Conservation (phyloP, 345 rosid species). For the Eucalyptus lansdowneana region DNA sequence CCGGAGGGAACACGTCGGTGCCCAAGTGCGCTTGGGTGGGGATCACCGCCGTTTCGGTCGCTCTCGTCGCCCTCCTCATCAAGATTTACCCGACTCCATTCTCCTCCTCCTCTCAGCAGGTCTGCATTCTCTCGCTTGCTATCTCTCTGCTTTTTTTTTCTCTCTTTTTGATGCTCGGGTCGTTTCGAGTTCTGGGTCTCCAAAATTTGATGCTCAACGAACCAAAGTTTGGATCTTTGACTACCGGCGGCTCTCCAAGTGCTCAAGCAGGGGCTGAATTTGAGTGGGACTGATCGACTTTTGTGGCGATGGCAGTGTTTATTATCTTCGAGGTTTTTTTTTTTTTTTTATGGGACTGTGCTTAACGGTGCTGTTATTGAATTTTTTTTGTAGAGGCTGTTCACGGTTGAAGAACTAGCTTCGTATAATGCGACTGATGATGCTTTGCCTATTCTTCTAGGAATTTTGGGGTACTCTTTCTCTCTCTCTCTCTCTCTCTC, state of each 20-base stretch:
- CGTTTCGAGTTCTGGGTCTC: neutral
- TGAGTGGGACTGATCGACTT: neutral
- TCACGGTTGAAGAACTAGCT: constrained; percentile 56
- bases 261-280: neutral
- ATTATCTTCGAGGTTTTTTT: neutral
- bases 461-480: constrained; percentile 65
- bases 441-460: constrained; percentile 55
- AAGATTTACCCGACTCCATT: constrained; percentile 21
- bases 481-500: neutral
- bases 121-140: neutral
- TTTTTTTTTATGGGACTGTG: neutral
- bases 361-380: neutral
- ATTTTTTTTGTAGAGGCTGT: constrained; percentile 31
- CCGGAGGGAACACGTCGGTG: neutral
- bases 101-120: constrained; percentile 22
- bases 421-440: constrained; percentile 76
- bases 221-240: neutral
- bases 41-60: constrained; percentile 18
- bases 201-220: neutral
- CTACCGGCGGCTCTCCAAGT: neutral
- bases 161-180: neutral
- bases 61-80: constrained; percentile 30
- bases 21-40: constrained; percentile 12
- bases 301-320: neutral
- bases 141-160: neutral